Evolutionary conservation across 1,284 basidiomycete species (phyloP).

Genomic region (Somion occarium): DNA sequence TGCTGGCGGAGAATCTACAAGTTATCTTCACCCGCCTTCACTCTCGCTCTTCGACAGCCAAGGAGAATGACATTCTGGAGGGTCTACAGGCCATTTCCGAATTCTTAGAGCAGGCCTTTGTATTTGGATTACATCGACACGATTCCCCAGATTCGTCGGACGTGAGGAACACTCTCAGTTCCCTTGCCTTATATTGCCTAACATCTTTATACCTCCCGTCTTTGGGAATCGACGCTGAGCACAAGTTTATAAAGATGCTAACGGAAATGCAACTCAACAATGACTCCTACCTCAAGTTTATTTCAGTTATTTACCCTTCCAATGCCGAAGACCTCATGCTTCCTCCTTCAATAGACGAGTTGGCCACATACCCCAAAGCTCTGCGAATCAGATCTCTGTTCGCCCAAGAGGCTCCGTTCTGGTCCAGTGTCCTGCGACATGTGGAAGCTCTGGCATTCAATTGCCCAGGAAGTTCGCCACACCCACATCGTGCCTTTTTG

Average conservation of each 20-base stretch:
- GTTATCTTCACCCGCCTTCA: not conserved
- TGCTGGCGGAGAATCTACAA: not conserved
- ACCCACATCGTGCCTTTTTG: conserved; percentile 23
- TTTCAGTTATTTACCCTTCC: not conserved
- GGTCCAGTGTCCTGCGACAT: conserved; percentile 43
- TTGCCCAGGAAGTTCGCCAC: conserved; percentile 10
- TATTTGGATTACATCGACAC: not conserved
- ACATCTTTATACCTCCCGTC: not conserved
- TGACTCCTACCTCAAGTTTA: not conserved
- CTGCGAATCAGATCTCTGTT: not conserved
- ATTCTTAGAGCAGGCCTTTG: not conserved
- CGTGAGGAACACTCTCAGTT: not conserved
- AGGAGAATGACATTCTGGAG: too few relatives aligned
- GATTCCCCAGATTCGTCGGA: not conserved
- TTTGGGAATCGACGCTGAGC: not conserved
- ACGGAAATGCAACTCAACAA: not conserved
- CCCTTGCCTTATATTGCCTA: not conserved
- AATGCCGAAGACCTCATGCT: not conserved
- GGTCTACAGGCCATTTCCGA: not conserved
- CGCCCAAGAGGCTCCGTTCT: conserved; percentile 27
- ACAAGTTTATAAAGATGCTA: not conserved
- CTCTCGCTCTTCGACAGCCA: too few relatives aligned
- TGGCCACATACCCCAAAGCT: not conserved
- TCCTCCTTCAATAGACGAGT: not conserved
- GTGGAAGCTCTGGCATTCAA: conserved; percentile 34